Evolutionary conservation across 1,284 basidiomycete genomes (phyloP).

Genomic region (Sporisorium exsertum): DNA sequence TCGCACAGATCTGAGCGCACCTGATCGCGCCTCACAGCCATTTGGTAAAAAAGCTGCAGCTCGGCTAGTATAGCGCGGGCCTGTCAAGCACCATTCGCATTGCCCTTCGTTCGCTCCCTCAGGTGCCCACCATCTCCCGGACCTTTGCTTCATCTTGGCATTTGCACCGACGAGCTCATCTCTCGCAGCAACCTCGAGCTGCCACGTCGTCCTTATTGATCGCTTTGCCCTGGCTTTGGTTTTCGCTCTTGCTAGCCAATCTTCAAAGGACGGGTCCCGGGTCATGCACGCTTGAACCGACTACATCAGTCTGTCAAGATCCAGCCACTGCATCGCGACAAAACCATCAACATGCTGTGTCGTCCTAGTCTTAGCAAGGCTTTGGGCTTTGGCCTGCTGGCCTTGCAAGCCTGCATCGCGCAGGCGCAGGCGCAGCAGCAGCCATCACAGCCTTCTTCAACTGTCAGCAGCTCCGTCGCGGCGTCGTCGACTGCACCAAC

Average conservation of each 20-base stretch:
- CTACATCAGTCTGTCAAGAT: background rate
- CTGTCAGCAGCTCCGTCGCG: constrained; percentile 8
- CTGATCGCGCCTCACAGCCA: background rate
- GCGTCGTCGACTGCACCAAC: constrained; percentile 8
- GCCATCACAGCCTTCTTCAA: constrained; percentile 19
- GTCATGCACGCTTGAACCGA: constrained; percentile 4
- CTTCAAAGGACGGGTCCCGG: background rate
- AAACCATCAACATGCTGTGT: constrained; percentile 19
- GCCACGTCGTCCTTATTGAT: background rate
- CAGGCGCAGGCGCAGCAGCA: constrained; percentile 21
- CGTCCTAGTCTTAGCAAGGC: constrained; percentile 5
- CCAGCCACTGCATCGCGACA: background rate
- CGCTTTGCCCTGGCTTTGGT: background rate
- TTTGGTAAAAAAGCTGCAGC: background rate
- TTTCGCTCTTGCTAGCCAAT: background rate
- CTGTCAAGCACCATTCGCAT: background rate
- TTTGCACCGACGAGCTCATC: background rate
- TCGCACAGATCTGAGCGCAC: background rate
- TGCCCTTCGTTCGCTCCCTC: background rate
- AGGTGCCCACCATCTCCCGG: background rate
- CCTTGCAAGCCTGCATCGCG: constrained; percentile 14
- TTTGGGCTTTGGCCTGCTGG: constrained; percentile 13
- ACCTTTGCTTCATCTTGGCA: background rate
- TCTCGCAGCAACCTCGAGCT: background rate
- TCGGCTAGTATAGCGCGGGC: background rate